Evolutionary conservation across 441 rosid genomes (phyloP).

Genomic region (Erodium chrysanthum): DNA sequence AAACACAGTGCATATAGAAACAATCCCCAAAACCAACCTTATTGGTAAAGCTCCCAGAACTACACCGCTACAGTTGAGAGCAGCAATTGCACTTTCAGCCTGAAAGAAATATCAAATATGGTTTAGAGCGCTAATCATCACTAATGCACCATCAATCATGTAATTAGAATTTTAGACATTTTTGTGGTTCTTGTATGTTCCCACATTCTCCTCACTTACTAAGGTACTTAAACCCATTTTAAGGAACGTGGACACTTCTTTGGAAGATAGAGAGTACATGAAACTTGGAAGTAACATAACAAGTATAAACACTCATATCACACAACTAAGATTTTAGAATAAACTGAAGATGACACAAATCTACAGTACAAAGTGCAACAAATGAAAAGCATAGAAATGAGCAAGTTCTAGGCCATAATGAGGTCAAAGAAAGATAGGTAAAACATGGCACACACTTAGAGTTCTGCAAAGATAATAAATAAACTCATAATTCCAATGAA

Average conservation of each 20-base stretch:
- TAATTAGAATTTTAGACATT: too few species aligned
- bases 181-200: too few species aligned
- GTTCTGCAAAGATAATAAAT: neutral
- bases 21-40: neutral
- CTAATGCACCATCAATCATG: neutral
- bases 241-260: too few species aligned
- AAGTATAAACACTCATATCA: too few species aligned
- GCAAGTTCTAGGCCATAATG: neutral
- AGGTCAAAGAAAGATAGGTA: neutral
- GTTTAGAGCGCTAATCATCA: neutral
- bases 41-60: neutral
- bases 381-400: too few species aligned
- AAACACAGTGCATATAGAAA: neutral
- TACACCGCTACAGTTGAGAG: constrained; percentile 2
- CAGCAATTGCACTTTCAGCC: neutral
- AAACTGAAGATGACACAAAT: too few species aligned
- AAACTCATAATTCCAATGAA: neutral
- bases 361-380: too few species aligned
- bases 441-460: neutral
- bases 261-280: neutral
- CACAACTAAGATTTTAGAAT: too few species aligned
- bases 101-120: neutral
- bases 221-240: too few species aligned
- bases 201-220: too few species aligned
- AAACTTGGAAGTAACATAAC: neutral